Base-by-base conservation (phyloP, 805 yeast genomes). In the Lipomyces mesembrius region DNA sequence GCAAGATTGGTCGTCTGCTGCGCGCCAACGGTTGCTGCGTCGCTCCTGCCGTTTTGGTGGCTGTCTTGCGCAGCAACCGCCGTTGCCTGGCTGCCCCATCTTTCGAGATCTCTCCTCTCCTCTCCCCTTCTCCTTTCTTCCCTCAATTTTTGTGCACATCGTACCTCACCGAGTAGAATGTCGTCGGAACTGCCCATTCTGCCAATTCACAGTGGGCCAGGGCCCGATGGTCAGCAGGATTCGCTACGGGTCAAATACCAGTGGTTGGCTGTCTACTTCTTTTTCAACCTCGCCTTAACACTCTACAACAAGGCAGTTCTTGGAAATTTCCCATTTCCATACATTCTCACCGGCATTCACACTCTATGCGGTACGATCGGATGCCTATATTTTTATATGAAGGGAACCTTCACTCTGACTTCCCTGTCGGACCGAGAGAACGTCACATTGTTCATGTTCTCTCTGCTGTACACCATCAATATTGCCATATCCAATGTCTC, bases 401-500 rank as follows among this genome's bases (percentile, higher is more conserved):
- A 66, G 14, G 75, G 75, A 39, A 54, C 68, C 52, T 73, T 73
- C 67, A 69, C 69, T 12, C 66, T 73, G 58, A 70, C 75, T 39
- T 56, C 71, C 17, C 72, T 73, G 39, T 35, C 68, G n/a, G 72
- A 69, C 58, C 66, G 69, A 52, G 76, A 73, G 49, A 66, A 69
- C 65, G 29, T 69, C 58, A 72, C 71, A 32, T 67, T 73, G 55
- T 64, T 73, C 32, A 62, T 69, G 63, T 73, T 74, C 60, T 72
- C 76, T 46, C 65, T 72, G 35, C 69, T 73, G 54, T 73, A 73
- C 71, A 73, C 75, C 56, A 71, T 73, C 70, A 73, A 73, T 69
- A 74, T 73, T 57, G 75, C 75, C 56, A 73, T 73, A 55, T 72
- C 75, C 14, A 73, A 73, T 57, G 75, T 73, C 53, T 73, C 75